Percentiles rank a stretch among this genome's conserved stretches.
Evolutionary conservation across 2,329 filamentous ascomycete species (phyloP).

Genomic region (Talaromyces sp.): DNA sequence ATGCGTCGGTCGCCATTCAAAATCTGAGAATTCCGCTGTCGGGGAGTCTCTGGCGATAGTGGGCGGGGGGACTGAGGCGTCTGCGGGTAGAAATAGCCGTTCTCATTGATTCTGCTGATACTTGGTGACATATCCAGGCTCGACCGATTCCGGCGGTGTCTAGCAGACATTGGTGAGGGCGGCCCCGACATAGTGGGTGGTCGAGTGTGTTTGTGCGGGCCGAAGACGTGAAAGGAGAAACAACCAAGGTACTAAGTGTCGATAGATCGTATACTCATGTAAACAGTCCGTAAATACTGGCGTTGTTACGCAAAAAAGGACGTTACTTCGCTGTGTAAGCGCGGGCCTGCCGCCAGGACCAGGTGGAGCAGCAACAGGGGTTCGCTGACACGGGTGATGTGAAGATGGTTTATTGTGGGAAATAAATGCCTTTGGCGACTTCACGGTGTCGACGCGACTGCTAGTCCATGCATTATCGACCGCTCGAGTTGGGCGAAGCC

Average conservation of each 20-base stretch:
- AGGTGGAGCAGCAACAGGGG: conserved; percentile 1
- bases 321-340: neutral
- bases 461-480: neutral
- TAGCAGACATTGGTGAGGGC: conserved; percentile 29
- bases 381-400: neutral
- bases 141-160: conserved; percentile 35
- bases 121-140: conserved; percentile 30
- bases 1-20: conserved; percentile 32
- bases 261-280: neutral
- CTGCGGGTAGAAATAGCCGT: conserved; percentile 28
- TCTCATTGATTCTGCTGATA: conserved; percentile 26
- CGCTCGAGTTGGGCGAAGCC: neutral
- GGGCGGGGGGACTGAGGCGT: conserved; percentile 33
- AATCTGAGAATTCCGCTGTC: conserved; percentile 30
- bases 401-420: neutral
- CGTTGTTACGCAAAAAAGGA: neutral
- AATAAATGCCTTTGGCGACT: neutral
- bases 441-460: neutral
- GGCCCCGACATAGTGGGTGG: conserved; percentile 24
- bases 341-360: neutral
- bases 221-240: neutral
- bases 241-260: neutral
- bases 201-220: neutral
- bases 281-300: neutral
- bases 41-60: conserved; percentile 34